A percentile compares a stretch with the other conserved stretches of the same genome.
phyloP scores from a whole-genome alignment of 2,329 filamentous ascomycete species.

The Geosmithia morbida region DNA sequence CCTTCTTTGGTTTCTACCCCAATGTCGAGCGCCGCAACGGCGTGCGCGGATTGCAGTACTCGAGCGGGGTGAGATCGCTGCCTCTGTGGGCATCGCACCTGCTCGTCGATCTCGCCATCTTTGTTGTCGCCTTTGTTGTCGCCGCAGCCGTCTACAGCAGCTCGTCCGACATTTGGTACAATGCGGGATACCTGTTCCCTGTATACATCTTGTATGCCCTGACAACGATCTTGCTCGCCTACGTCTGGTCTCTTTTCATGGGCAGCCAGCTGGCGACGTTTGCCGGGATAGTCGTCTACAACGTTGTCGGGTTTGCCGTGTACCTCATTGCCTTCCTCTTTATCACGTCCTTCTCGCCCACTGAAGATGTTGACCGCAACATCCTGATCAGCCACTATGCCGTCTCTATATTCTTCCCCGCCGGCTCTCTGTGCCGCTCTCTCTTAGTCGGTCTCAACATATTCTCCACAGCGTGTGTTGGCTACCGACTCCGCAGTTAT shows the following conservation, averaged over 20 bases:
- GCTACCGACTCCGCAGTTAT: slow-evolving; percentile 42
- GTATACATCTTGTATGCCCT: slow-evolving; percentile 65
- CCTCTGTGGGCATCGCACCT: slow-evolving; percentile 72
- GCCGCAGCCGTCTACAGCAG: slow-evolving; percentile 51
- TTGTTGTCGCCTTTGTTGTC: slow-evolving; percentile 52
- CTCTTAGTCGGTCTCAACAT: slow-evolving; percentile 63
- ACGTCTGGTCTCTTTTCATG: slow-evolving; percentile 62
- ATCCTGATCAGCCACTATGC: slow-evolving; percentile 61
- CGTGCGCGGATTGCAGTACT: slow-evolving; percentile 71
- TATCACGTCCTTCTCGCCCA: slow-evolving; percentile 58
- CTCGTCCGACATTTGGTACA: slow-evolving; percentile 52
- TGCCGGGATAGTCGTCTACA: slow-evolving; percentile 59
- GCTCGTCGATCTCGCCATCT: slow-evolving; percentile 54
- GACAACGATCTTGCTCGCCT: slow-evolving; percentile 55
- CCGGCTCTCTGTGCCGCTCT: slow-evolving; percentile 55
- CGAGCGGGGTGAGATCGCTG: slow-evolving; percentile 65
- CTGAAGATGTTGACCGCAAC: slow-evolving; percentile 48
- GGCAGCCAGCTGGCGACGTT: slow-evolving; percentile 66
- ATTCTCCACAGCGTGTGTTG: slow-evolving; percentile 60
- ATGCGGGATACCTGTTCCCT: slow-evolving; percentile 61
- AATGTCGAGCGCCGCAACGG: slow-evolving; percentile 62
- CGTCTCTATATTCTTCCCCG: slow-evolving; percentile 55
- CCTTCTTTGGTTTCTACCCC: slow-evolving; percentile 71
- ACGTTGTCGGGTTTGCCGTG: slow-evolving; percentile 52
- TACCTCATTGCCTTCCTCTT: slow-evolving; percentile 55